Percentiles rank a stretch among this genome's conserved stretches.
phyloP scores from a whole-genome alignment of 805 yeast genomes.

The Lachancea dasiensis region DNA sequence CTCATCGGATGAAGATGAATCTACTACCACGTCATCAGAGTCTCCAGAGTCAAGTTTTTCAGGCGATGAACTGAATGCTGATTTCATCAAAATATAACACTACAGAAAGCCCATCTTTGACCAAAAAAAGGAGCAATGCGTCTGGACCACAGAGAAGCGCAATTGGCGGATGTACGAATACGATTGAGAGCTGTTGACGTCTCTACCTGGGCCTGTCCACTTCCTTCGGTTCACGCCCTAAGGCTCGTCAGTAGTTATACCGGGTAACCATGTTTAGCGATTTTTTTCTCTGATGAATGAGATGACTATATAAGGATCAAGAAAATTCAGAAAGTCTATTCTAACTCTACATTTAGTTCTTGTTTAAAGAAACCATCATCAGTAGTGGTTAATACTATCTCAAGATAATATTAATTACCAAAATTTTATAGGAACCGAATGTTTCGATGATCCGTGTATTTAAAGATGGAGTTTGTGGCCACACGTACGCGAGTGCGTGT shows the following conservation, averaged over 20 bases:
- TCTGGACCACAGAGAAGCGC: too few relatives aligned
- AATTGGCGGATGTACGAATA: too few relatives aligned
- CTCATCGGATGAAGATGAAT: not conserved
- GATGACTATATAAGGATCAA: constrained; percentile 2
- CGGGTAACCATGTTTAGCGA: constrained; percentile 1
- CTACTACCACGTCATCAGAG: not conserved
- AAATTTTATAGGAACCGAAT: constrained; percentile 33
- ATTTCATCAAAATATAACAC: constrained; percentile 7
- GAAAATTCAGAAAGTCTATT: not conserved
- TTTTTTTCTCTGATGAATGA: constrained; percentile 3
- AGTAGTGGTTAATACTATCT: constrained; percentile 40
- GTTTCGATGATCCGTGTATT: constrained; percentile 27
- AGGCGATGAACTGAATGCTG: constrained; percentile 10
- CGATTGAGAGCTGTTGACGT: too few relatives aligned
- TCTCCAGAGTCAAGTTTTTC: constrained; percentile 5
- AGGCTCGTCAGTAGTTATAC: not conserved
- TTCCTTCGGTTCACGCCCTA: not conserved
- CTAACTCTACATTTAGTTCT: constrained; percentile 1
- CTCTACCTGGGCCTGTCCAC: not conserved
- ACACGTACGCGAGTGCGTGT: constrained; percentile 7
- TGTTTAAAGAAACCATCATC: constrained; percentile 32
- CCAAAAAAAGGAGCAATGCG: too few relatives aligned
- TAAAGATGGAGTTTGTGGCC: constrained; percentile 12
- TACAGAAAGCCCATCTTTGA: not conserved
- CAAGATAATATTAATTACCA: constrained; percentile 37